Percentiles rank a stretch among this genome's conserved stretches.
Conservation (phyloP, 2,329 filamentous ascomycete genomes). For the Stromatinia cepivora region DNA sequence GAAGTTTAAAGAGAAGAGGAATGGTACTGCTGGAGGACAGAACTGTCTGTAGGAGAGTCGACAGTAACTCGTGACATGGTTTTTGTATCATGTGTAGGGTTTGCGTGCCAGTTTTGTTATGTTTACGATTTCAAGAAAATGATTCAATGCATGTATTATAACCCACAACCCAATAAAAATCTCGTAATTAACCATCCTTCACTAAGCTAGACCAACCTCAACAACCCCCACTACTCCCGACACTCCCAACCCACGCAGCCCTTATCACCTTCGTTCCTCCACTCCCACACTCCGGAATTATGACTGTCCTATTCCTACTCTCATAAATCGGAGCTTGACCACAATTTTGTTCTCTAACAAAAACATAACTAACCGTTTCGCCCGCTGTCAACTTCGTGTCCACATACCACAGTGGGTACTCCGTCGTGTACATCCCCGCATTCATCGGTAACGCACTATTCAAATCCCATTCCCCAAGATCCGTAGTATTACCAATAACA, state of each 20-base stretch:
- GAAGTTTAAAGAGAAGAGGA: too few relatives aligned
- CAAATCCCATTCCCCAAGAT: slow-evolving; percentile 48
- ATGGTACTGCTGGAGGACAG: too few relatives aligned
- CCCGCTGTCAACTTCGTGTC: slow-evolving; percentile 46
- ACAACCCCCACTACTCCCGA: slow-evolving; percentile 37
- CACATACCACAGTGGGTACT: slow-evolving; percentile 49
- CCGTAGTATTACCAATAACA: slow-evolving; percentile 46
- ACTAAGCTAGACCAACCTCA: slow-evolving; percentile 7
- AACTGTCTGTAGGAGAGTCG: too few relatives aligned
- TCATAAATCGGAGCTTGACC: slow-evolving; percentile 48
- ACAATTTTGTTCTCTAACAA: slow-evolving; percentile 48
- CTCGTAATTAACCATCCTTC: not conserved
- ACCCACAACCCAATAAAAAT: not conserved
- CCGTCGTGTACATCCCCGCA: slow-evolving; percentile 46
- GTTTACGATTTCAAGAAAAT: too few relatives aligned
- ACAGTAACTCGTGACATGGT: too few relatives aligned
- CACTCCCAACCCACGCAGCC: slow-evolving; percentile 45
- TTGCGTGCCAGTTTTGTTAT: too few relatives aligned
- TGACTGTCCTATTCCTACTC: slow-evolving; percentile 46
- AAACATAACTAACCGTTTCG: slow-evolving; percentile 48
- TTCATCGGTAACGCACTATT: slow-evolving; percentile 42
- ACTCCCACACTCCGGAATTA: slow-evolving; percentile 43
- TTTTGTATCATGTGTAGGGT: too few relatives aligned
- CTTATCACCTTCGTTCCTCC: slow-evolving; percentile 38
- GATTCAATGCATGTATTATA: too few relatives aligned